A percentile compares a stretch with the other conserved stretches of the same genome.
phyloP scores from a whole-genome alignment of 257 asterid genomes.

The Henckelia pumila region DNA sequence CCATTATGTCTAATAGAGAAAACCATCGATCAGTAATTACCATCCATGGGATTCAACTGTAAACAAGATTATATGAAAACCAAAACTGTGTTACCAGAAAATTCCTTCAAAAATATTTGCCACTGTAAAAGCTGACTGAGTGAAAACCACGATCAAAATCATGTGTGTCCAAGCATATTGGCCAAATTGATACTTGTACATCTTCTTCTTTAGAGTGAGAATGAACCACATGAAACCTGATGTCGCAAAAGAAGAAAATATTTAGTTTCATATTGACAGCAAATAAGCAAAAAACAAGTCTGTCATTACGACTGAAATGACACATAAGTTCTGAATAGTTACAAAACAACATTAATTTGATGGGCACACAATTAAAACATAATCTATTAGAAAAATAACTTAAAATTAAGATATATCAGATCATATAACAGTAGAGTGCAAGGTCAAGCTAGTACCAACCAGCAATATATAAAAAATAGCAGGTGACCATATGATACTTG shows the following conservation, averaged over 20 bases:
- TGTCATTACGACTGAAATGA: not conserved
- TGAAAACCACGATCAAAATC: conserved; percentile 76
- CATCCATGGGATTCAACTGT: conserved; percentile 12
- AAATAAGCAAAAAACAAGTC: not conserved
- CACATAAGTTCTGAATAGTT: not conserved
- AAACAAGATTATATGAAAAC: conserved; percentile 3
- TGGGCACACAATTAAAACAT: not conserved
- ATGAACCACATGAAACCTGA: conserved; percentile 94
- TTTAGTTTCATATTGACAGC: conserved; percentile 13
- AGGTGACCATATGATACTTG: conserved; percentile 93
- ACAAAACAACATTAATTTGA: not conserved
- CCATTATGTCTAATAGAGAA: not conserved
- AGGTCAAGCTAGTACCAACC: conserved; percentile 44
- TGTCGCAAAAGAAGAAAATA: conserved; percentile 24
- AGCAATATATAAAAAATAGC: conserved; percentile 79
- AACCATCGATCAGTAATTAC: conserved; percentile 8
- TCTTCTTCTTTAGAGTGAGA: conserved; percentile 78
- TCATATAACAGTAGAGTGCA: not conserved
- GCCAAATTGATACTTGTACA: conserved; percentile 91
- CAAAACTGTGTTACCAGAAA: conserved; percentile 52
- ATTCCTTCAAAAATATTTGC: conserved; percentile 83
- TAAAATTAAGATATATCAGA: conserved; percentile 10
- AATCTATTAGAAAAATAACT: conserved; percentile 7
- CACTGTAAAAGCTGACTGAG: conserved; percentile 76
- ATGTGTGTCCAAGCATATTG: conserved; percentile 90